These are phyloP conservation scores for Gracilaria domingensis DNA, from an alignment of 23 red algal genomes.

Conservation along the genomic window DNA sequence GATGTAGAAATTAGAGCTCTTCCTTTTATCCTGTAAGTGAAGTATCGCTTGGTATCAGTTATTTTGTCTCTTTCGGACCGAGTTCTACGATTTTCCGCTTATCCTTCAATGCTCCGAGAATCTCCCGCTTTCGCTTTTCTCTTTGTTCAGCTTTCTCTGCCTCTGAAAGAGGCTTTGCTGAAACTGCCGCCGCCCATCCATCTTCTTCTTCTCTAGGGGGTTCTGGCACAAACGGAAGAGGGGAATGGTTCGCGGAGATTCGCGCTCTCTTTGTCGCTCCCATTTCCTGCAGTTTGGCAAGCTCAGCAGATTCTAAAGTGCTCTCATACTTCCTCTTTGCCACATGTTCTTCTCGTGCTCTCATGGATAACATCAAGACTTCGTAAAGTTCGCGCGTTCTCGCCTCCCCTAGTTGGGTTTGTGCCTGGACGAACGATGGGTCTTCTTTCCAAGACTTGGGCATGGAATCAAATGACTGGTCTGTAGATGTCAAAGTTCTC, in stretches of 20 bases:
- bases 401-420: constrained; percentile 24
- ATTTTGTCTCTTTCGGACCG: constrained; percentile 3
- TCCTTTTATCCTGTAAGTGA: background rate
- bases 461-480: constrained; percentile 4
- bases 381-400: constrained; percentile 13
- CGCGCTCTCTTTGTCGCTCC: constrained; percentile 34
- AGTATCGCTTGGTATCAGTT: constrained; percentile 1
- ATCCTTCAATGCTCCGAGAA: constrained; percentile 34
- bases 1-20: background rate
- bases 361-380: background rate
- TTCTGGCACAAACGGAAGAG: constrained; percentile 16
- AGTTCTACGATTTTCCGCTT: constrained; percentile 23
- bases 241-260: constrained; percentile 18
- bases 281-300: constrained; percentile 8
- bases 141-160: constrained; percentile 50
- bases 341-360: constrained; percentile 28
- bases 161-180: constrained; percentile 48
- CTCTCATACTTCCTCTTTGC: constrained; percentile 36
- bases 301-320: constrained; percentile 21
- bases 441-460: constrained; percentile 40
- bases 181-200: constrained; percentile 66
- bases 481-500: constrained; percentile 11
- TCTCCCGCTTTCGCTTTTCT: constrained; percentile 54
- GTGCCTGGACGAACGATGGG: background rate
- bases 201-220: constrained; percentile 55